Base-by-base conservation (phyloP, 2,329 filamentous ascomycete genomes). In the Biscogniauxia sp. region DNA sequence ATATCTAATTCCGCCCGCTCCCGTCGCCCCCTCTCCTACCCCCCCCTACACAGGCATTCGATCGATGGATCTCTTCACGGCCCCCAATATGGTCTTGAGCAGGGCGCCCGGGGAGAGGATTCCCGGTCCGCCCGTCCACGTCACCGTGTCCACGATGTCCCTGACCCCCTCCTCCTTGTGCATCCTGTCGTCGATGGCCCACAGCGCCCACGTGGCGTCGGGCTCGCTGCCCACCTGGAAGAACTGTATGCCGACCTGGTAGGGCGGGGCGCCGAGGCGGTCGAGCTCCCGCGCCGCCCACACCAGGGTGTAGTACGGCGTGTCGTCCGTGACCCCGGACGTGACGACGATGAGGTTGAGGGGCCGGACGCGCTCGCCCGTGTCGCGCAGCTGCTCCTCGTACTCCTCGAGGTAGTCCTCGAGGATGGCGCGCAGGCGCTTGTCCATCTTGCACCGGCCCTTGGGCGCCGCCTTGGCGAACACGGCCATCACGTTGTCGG, bases 331-430 rank as follows among this genome's bases (percentile, higher is more conserved):
- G 32, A 80, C 82, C 13, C 89, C 88, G 64, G 92, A 89, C 0
- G 89, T 91, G 64, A 92, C 86, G 19, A 90, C 84, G 64, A 93
- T 91, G 69, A 92, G 80, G 64, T 92, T 92, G n/a, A 92, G 77
- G 66, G 88, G 8, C 17, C 56, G 9, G n/a, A 57, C 54, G 8
- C 17, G 8, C 9, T 28, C 7, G 25, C 49, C 53, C 53, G 52
- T 61, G 41, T 15, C 20, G 11, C 11, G 2, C 17, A 20, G 28
- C 51, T 20, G 19, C 7, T 17, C 19, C 19, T 62, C 60, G 52
- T 64, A 66, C 1, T 64, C 56, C 7, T 25, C 6, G 15, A 70
- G n/a, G 56, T 71, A 71, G 1, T 19, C 28, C 17, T 67, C 59
- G 5, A 72, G 51, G 20, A 72, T 66, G 5, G 56, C 28, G 5